Evolutionary conservation across 352 stramenopile species (phyloP).

Genomic region (Phytophthora vignae): DNA sequence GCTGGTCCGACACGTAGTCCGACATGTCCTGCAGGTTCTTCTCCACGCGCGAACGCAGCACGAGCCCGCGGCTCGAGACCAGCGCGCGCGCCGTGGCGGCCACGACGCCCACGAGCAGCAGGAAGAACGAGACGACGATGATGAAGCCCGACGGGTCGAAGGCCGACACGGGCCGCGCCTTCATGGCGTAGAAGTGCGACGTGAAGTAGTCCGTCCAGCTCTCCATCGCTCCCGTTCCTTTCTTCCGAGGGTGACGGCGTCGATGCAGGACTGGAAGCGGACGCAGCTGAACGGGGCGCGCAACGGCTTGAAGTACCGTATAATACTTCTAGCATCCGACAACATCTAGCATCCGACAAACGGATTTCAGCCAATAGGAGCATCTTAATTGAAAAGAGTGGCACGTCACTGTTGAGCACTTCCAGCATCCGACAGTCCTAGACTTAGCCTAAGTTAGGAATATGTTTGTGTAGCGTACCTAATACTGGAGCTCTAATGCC

Average conservation of each 20-base stretch:
- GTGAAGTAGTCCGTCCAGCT: conserved; percentile 79
- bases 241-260: conserved; percentile 1
- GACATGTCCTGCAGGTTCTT: conserved; percentile 85
- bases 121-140: conserved; percentile 74
- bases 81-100: conserved; percentile 56
- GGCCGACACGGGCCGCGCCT: conserved; percentile 81
- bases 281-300: background rate
- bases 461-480: too few species aligned
- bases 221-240: conserved; percentile 48
- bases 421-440: too few species aligned
- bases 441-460: too few species aligned
- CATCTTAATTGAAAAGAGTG: too few species aligned
- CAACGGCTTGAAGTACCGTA: background rate
- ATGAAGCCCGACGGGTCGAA: conserved; percentile 90
- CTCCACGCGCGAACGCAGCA: conserved; percentile 65
- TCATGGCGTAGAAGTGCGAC: conserved; percentile 87
- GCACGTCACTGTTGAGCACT: too few species aligned
- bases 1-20: conserved; percentile 74
- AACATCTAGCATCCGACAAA: too few species aligned
- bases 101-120: conserved; percentile 75
- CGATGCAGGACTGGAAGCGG: conserved; percentile 12
- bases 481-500: too few species aligned
- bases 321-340: too few species aligned
- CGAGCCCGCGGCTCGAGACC: conserved; percentile 47
- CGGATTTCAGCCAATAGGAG: too few species aligned